Evolutionary conservation across 352 stramenopile genomes (phyloP).

Genomic region (Phytophthora citrophthora): DNA sequence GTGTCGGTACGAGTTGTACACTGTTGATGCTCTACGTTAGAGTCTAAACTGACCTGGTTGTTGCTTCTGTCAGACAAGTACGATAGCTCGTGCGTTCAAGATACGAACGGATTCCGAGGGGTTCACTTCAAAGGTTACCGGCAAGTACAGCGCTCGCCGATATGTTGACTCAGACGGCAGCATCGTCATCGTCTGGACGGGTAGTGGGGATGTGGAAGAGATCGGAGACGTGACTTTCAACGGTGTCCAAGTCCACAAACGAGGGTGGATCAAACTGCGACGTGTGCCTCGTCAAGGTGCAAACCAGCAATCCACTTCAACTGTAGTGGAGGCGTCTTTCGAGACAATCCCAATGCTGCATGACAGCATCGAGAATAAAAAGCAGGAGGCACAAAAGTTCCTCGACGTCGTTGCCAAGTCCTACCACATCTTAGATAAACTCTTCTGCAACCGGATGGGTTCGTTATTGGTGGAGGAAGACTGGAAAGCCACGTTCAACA

Average conservation of each 20-base stretch:
- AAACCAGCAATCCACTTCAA: slow-evolving; percentile 17
- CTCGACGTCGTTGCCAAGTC: slow-evolving; percentile 25
- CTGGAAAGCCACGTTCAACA: slow-evolving; percentile 37
- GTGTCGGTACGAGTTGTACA: slow-evolving; percentile 6
- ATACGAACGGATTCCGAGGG: slow-evolving; percentile 16
- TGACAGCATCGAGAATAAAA: slow-evolving; percentile 45
- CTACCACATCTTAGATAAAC: slow-evolving; percentile 26
- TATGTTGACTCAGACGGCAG: slow-evolving; percentile 10
- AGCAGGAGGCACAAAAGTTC: slow-evolving; percentile 20
- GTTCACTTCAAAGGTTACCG: slow-evolving; percentile 1
- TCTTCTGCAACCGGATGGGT: slow-evolving; percentile 33
- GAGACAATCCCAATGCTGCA: slow-evolving; percentile 51
- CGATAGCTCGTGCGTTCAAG: slow-evolving; percentile 12
- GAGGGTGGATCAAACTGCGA: slow-evolving; percentile 27
- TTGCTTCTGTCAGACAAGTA: slow-evolving; percentile 5
- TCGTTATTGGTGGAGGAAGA: slow-evolving; percentile 21
- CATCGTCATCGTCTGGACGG: background rate
- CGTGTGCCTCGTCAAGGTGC: slow-evolving; percentile 8
- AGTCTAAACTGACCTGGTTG: background rate
- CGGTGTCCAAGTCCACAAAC: slow-evolving; percentile 20
- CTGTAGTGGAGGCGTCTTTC: slow-evolving; percentile 51
- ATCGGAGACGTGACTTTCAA: slow-evolving; percentile 7
- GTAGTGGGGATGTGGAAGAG: slow-evolving; percentile 14
- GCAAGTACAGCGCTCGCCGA: slow-evolving; percentile 18
- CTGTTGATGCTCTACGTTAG: too few species aligned